These are phyloP conservation scores for Cercospora berteroae DNA, from an alignment of 2,329 filamentous ascomycete genomes.

Conservation along the genomic window DNA sequence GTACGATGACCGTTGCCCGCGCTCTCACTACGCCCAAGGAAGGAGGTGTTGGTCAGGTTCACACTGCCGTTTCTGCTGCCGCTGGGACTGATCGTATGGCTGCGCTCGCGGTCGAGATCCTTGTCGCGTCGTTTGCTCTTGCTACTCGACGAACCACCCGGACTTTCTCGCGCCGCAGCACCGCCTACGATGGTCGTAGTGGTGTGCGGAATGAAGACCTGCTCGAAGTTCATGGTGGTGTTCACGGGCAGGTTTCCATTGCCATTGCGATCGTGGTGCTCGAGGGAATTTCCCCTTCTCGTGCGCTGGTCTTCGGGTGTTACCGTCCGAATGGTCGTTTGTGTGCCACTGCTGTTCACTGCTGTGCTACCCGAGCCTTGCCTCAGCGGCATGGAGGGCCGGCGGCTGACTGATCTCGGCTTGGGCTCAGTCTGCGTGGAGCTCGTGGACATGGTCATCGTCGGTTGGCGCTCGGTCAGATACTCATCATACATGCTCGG, in stretches of 20 bases:
- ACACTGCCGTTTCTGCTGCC: conserved; percentile 30
- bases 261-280: conserved; percentile 5
- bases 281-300: conserved; percentile 12
- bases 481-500: conserved; percentile 37
- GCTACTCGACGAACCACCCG: conserved; percentile 17
- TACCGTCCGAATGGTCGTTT: conserved; percentile 59
- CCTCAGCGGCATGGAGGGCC: conserved; percentile 26
- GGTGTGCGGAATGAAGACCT: conserved; percentile 33
- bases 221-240: conserved; percentile 34
- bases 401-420: conserved; percentile 10
- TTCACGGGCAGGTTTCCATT: conserved; percentile 26
- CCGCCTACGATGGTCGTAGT: conserved; percentile 32
- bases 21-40: conserved; percentile 26
- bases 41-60: conserved; percentile 22
- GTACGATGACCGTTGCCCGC: conserved; percentile 30
- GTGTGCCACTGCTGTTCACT: conserved; percentile 20
- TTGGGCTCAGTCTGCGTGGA: conserved; percentile 11
- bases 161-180: conserved; percentile 21
- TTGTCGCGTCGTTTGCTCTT: conserved; percentile 23
- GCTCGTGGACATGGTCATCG: conserved; percentile 10
- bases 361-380: conserved; percentile 23
- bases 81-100: conserved; percentile 25
- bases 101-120: conserved; percentile 13
- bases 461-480: conserved; percentile 27
- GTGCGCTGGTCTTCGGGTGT: conserved; percentile 56